Percentiles rank a stretch among this genome's conserved stretches.
Conservation (phyloP, 2,329 filamentous ascomycete genomes). For the Ascochyta pisi region DNA sequence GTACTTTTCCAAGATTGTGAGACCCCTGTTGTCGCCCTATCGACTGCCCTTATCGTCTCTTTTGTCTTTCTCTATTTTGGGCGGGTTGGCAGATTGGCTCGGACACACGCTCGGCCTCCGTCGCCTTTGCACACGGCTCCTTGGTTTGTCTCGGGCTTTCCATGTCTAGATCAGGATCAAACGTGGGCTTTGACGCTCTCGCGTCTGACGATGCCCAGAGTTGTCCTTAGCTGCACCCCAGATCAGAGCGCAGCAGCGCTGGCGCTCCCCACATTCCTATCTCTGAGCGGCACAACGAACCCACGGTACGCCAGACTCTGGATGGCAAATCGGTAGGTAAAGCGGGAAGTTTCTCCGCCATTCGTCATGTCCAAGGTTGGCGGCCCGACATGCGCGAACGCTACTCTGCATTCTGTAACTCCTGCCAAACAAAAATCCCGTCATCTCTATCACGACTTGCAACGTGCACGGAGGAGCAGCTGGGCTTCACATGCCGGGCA, state of each 20-base stretch:
- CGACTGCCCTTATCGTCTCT: conserved; percentile 13
- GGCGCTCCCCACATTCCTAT: conserved; percentile 28
- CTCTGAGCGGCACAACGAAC: conserved; percentile 25
- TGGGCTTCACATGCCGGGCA: conserved; percentile 4
- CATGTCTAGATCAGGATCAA: conserved; percentile 2
- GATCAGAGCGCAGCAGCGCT: conserved; percentile 30
- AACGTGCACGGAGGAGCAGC: conserved; percentile 7
- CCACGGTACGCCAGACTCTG: conserved; percentile 8
- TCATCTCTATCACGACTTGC: conserved; percentile 5
- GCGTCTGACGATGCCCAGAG: conserved; percentile 10
- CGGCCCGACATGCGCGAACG: conserved; percentile 16
- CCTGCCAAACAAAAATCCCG: conserved; percentile 3
- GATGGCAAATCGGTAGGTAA: conserved; percentile 28
- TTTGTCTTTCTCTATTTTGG: conserved; percentile 8
- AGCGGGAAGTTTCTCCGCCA: conserved; percentile 17
- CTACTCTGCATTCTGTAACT: conserved; percentile 8
- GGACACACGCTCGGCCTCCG: conserved; percentile 6
- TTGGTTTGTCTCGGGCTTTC: conserved; percentile 4
- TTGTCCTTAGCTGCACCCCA: conserved; percentile 29
- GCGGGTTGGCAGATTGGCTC: neutral
- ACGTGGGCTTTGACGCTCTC: neutral
- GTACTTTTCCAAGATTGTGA: conserved; percentile 5
- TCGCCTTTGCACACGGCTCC: conserved; percentile 7
- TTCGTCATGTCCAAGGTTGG: conserved; percentile 14
- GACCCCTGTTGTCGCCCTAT: conserved; percentile 13